Evolutionary conservation across 768 basidiomycete species (phyloP).

Genomic region (Omphalotus guepiniiformis): DNA sequence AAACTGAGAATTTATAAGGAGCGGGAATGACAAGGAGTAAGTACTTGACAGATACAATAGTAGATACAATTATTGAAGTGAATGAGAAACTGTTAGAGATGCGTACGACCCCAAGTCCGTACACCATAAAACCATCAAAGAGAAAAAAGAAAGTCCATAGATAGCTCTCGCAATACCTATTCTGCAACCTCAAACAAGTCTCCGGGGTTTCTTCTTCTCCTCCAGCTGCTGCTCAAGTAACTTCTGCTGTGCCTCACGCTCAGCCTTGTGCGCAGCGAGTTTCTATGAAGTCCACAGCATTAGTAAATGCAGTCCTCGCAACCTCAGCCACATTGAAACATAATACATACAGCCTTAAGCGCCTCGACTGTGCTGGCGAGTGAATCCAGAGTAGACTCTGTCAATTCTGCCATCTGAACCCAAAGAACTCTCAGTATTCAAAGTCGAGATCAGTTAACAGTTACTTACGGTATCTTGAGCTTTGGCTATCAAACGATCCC

Average conservation of each 20-base stretch:
- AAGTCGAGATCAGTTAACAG: background rate
- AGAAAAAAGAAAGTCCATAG: too few relatives aligned
- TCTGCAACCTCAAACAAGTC: constrained; percentile 4
- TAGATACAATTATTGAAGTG: too few relatives aligned
- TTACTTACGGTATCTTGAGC: constrained; percentile 46
- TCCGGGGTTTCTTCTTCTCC: constrained; percentile 8
- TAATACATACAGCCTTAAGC: constrained; percentile 51
- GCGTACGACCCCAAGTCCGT: too few relatives aligned
- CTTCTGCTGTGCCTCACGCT: constrained; percentile 40
- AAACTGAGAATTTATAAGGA: too few relatives aligned
- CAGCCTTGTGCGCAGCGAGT: constrained; percentile 46
- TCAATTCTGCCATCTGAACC: constrained; percentile 55
- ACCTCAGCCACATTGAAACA: constrained; percentile 18
- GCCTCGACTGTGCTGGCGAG: constrained; percentile 53
- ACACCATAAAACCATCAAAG: too few relatives aligned
- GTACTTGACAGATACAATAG: too few relatives aligned
- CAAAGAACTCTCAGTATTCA: background rate
- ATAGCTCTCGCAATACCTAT: too few relatives aligned
- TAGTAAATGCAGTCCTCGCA: constrained; percentile 15
- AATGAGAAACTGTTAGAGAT: too few relatives aligned
- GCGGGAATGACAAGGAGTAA: too few relatives aligned
- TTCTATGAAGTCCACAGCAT: constrained; percentile 34
- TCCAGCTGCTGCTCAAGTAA: constrained; percentile 3
- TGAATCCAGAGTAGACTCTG: constrained; percentile 63
- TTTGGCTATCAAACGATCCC: constrained; percentile 41